Percentiles rank a stretch among this genome's conserved stretches.
phyloP scores from a whole-genome alignment of 306 rosid genomes.

The Corylus avellana region DNA sequence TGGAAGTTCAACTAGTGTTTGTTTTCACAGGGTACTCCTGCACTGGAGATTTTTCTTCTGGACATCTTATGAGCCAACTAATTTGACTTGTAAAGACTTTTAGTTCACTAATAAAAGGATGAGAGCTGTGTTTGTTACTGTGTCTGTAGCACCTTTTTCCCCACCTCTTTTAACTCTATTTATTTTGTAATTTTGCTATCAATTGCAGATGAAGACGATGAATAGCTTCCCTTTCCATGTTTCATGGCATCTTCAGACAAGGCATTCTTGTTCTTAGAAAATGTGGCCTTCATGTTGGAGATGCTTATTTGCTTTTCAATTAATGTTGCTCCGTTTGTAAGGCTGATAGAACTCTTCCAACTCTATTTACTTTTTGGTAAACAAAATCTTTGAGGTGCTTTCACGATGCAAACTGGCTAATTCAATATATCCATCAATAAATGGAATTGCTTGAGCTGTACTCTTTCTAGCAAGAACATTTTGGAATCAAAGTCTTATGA shows the following conservation, averaged over 20 bases:
- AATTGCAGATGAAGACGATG: slow-evolving; percentile 66
- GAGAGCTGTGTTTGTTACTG: background rate
- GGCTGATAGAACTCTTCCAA: slow-evolving; percentile 28
- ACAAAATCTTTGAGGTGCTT: slow-evolving; percentile 26
- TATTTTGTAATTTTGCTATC: slow-evolving; percentile 7
- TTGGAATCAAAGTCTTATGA: background rate
- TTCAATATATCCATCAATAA: slow-evolving; percentile 32
- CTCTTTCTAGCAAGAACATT: slow-evolving; percentile 12
- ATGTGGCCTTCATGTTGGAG: slow-evolving; percentile 15
- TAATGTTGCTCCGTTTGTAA: slow-evolving; percentile 35
- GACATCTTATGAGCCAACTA: background rate
- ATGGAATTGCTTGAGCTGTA: slow-evolving; percentile 11
- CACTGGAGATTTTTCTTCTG: background rate
- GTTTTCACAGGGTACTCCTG: background rate
- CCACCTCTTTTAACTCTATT: background rate
- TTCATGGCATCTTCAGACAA: slow-evolving; percentile 25
- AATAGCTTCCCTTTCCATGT: slow-evolving; percentile 32
- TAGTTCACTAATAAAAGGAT: background rate
- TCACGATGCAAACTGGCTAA: slow-evolving; percentile 19
- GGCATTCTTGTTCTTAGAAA: slow-evolving; percentile 10
- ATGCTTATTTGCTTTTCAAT: background rate
- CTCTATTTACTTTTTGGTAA: slow-evolving; percentile 30
- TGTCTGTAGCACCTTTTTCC: background rate
- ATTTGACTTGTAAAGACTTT: background rate
- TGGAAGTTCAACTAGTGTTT: background rate